These are phyloP conservation scores for Filobasidium uniguttulatum DNA, from an alignment of 1,284 basidiomycete species.

Conservation along the genomic window DNA sequence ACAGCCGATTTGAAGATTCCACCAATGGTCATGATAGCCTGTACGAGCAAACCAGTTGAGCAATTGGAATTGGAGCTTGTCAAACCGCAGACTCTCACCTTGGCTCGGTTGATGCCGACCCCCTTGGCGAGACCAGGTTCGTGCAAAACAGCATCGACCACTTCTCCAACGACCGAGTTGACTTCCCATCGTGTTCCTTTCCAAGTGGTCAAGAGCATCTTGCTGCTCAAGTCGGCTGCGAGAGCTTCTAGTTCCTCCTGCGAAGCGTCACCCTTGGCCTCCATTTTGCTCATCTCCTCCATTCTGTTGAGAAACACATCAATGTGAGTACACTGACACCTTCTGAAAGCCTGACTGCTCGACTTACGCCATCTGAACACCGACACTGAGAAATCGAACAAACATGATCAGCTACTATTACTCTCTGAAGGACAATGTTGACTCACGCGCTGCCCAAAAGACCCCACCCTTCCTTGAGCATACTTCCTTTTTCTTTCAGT, in stretches of 20 bases:
- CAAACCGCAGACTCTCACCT: conserved; percentile 40
- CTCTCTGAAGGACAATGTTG: conserved; percentile 49
- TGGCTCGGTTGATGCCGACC: conserved; percentile 63
- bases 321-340: not conserved
- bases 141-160: conserved; percentile 66
- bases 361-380: conserved; percentile 35
- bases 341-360: not conserved
- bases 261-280: conserved; percentile 65
- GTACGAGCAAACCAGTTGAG: not conserved
- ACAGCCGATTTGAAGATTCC: conserved; percentile 68
- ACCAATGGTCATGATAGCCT: conserved; percentile 70
- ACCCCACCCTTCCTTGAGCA: conserved; percentile 88
- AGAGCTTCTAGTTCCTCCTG: conserved; percentile 74
- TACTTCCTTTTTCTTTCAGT: conserved; percentile 60
- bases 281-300: conserved; percentile 81
- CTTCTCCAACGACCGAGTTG: conserved; percentile 50
- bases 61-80: not conserved
- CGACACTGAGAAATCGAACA: conserved; percentile 20
- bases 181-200: conserved; percentile 86
- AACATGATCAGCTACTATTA: not conserved
- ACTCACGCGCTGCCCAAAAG: conserved; percentile 68
- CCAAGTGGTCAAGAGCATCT: conserved; percentile 92
- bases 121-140: conserved; percentile 57
- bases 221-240: conserved; percentile 89
- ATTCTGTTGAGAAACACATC: conserved; percentile 21